Evolutionary conservation across 495 filamentous ascomycete genomes (phyloP).

Genomic region (Amphirosellinia nigrospora): DNA sequence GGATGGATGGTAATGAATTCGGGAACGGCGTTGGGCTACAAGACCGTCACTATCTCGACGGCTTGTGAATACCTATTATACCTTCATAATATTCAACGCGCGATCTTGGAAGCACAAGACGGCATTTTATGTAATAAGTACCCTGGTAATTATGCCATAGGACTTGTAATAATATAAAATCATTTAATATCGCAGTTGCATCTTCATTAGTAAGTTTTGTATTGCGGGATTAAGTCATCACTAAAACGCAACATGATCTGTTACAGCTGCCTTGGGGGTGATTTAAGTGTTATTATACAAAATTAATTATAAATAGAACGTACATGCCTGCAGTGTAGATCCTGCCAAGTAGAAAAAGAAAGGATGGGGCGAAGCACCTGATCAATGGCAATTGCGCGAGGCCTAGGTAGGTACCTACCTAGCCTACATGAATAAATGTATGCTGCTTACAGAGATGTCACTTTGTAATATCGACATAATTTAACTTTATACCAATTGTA

Average conservation of each 20-base stretch:
- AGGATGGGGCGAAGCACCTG: constrained; percentile 3
- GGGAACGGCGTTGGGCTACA: background rate
- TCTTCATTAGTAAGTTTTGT: background rate
- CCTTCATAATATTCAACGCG: background rate
- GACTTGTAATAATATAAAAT: background rate
- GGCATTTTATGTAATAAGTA: background rate
- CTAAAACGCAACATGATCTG: background rate
- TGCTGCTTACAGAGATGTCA: background rate
- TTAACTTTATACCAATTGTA: background rate
- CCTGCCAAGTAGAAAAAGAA: background rate
- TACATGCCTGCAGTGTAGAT: background rate
- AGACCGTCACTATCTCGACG: background rate
- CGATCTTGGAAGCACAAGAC: background rate
- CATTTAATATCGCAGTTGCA: background rate
- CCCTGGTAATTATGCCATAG: background rate
- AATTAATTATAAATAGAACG: constrained; percentile 13
- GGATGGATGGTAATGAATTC: constrained; percentile 27
- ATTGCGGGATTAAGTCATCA: background rate
- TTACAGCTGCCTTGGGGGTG: background rate
- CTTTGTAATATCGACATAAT: background rate
- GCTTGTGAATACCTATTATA: background rate
- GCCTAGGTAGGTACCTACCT: no score
- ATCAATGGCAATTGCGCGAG: background rate
- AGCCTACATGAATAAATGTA: no score
- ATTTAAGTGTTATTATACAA: background rate